A percentile compares a stretch with the other conserved stretches of the same genome.
These are phyloP conservation scores for Sporothrix protearum DNA, from an alignment of 2,329 filamentous ascomycete species.

Conservation along the genomic window DNA sequence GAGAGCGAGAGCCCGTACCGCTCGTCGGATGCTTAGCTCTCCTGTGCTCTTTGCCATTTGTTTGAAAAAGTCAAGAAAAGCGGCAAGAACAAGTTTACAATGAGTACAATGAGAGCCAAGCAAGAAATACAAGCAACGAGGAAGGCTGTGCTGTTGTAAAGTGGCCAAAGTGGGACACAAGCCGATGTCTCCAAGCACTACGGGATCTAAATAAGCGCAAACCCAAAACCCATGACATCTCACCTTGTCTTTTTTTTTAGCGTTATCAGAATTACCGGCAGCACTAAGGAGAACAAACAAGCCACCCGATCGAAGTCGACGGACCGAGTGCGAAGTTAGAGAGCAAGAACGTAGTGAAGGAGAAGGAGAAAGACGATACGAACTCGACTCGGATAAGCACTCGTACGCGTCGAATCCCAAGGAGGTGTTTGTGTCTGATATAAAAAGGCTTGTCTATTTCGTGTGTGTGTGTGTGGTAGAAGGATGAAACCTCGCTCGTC, in stretches of 20 bases:
- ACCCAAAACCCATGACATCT: neutral
- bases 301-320: neutral
- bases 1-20: neutral
- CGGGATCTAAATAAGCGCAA: neutral
- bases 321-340: neutral
- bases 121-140: neutral
- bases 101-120: neutral
- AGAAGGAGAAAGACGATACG: neutral
- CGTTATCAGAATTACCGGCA: neutral
- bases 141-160: neutral
- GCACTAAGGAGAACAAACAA: neutral
- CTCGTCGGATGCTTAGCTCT: neutral
- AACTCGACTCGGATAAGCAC: neutral
- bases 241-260: no score
- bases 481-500: neutral
- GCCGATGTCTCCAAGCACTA: no score
- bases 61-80: neutral
- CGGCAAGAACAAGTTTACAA: neutral
- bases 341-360: neutral
- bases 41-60: neutral
- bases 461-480: neutral
- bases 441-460: neutral
- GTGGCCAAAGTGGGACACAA: neutral
- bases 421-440: neutral
- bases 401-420: neutral